phyloP scores from a whole-genome alignment of 139 green algal genomes.

The Chloropicon primus region DNA sequence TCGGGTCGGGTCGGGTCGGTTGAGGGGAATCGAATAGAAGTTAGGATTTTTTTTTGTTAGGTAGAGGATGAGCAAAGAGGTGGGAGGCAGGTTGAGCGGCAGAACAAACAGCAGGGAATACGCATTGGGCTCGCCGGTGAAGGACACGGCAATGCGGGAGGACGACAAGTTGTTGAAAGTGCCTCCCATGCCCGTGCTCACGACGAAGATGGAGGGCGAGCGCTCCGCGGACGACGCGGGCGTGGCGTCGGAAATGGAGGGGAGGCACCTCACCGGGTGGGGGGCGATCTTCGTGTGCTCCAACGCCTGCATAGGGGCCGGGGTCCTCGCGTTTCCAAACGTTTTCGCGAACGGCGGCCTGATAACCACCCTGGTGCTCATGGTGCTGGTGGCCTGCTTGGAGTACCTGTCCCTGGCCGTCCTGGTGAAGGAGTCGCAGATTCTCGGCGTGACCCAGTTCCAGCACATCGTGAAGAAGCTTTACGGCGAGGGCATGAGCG shows the following conservation, averaged over 20 bases:
- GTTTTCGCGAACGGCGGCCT: conserved; percentile 1
- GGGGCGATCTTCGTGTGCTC: neutral
- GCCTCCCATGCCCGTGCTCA: neutral
- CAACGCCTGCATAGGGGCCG: neutral
- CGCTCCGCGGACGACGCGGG: no score
- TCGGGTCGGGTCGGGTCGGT: no score
- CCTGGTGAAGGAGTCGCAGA: neutral
- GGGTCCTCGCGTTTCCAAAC: conserved; percentile 2
- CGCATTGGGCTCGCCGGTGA: neutral
- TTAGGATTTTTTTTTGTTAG: no score
- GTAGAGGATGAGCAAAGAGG: neutral
- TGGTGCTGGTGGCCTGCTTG: neutral
- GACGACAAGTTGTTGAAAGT: neutral
- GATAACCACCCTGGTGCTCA: neutral
- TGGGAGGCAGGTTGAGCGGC: neutral
- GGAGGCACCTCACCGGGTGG: neutral
- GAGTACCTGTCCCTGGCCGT: neutral
- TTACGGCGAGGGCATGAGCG: neutral
- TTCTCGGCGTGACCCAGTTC: neutral
- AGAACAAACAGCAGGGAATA: neutral
- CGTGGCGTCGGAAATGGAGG: neutral
- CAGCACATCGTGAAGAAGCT: conserved; percentile 1
- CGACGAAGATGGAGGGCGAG: neutral
- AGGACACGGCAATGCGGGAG: neutral
- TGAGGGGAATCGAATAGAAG: no score